phyloP scores from a whole-genome alignment of 2,329 filamentous ascomycete genomes.

The Penicillium sp. region DNA sequence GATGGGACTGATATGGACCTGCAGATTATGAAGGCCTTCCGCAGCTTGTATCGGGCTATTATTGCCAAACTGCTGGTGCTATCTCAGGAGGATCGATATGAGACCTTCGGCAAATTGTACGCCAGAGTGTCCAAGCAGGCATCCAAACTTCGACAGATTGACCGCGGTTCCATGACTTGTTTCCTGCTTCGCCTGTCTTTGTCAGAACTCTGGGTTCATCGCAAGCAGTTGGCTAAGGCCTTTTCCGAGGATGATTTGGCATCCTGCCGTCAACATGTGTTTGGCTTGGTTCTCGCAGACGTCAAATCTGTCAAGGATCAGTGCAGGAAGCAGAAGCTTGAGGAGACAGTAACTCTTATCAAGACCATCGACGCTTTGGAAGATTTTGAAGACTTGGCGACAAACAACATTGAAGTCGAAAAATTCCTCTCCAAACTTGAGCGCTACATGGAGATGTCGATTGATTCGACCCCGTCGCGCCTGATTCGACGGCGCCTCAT shows the following conservation, averaged over 20 bases:
- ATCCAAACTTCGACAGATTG: slow-evolving; percentile 33
- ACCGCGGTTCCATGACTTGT: slow-evolving; percentile 39
- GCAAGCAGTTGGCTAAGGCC: slow-evolving; percentile 30
- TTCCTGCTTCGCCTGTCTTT: slow-evolving; percentile 40
- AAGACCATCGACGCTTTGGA: slow-evolving; percentile 42
- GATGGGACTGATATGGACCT: slow-evolving; percentile 35
- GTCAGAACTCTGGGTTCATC: slow-evolving; percentile 36
- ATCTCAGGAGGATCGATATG: slow-evolving; percentile 37
- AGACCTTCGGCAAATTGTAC: slow-evolving; percentile 39
- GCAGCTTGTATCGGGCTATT: slow-evolving; percentile 37
- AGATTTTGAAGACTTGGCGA: slow-evolving; percentile 42
- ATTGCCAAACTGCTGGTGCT: slow-evolving; percentile 37
- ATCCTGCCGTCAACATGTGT: slow-evolving; percentile 36
- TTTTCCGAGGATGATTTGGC: slow-evolving; percentile 34
- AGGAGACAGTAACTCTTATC: slow-evolving; percentile 37
- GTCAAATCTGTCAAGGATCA: slow-evolving; percentile 38
- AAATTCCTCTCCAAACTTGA: slow-evolving; percentile 41
- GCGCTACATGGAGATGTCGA: slow-evolving; percentile 36
- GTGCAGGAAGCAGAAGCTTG: slow-evolving; percentile 37
- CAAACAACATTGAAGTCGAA: slow-evolving; percentile 36
- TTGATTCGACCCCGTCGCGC: slow-evolving; percentile 31
- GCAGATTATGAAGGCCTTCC: slow-evolving; percentile 40
- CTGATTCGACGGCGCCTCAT: slow-evolving; percentile 39
- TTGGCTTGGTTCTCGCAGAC: slow-evolving; percentile 36
- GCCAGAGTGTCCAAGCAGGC: slow-evolving; percentile 31